Conservation (phyloP, 306 rosid species). For the Abrus precatorius region DNA sequence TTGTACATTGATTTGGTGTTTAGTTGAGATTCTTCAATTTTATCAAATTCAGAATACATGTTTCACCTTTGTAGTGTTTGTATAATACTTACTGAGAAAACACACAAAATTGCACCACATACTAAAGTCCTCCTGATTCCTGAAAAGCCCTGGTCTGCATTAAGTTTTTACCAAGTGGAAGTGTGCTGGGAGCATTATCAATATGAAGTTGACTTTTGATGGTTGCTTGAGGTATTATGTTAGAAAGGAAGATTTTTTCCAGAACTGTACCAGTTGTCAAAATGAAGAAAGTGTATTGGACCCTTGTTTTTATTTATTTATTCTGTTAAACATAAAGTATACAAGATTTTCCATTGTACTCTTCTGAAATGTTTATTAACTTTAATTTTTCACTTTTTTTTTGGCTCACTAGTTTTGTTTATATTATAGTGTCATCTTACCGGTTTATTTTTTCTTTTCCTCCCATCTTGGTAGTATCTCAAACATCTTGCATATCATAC, state of each 20-base stretch:
- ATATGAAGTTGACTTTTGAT: constrained; percentile 33
- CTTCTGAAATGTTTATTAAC: constrained; percentile 4
- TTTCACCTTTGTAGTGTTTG: not conserved
- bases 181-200: not conserved
- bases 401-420: constrained; percentile 27
- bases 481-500: constrained; percentile 91
- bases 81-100: constrained; percentile 19
- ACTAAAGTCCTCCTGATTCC: constrained; percentile 11
- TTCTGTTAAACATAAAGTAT: constrained; percentile 5
- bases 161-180: constrained; percentile 22
- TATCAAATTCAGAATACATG: not conserved
- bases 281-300: constrained; percentile 17
- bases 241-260: constrained; percentile 6
- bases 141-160: constrained; percentile 3
- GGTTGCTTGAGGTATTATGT: constrained; percentile 22
- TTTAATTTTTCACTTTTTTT: not conserved
- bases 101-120: not conserved
- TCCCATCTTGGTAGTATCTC: constrained; percentile 71
- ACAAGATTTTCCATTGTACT: constrained; percentile 18
- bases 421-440: constrained; percentile 42
- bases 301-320: not conserved
- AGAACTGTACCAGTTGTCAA: not conserved
- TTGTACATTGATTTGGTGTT: not conserved
- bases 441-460: constrained; percentile 12
- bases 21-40: not conserved